These are phyloP conservation scores for Conoideocrella luteorostrata DNA, from an alignment of 2,329 filamentous ascomycete genomes.

Conservation along the genomic window DNA sequence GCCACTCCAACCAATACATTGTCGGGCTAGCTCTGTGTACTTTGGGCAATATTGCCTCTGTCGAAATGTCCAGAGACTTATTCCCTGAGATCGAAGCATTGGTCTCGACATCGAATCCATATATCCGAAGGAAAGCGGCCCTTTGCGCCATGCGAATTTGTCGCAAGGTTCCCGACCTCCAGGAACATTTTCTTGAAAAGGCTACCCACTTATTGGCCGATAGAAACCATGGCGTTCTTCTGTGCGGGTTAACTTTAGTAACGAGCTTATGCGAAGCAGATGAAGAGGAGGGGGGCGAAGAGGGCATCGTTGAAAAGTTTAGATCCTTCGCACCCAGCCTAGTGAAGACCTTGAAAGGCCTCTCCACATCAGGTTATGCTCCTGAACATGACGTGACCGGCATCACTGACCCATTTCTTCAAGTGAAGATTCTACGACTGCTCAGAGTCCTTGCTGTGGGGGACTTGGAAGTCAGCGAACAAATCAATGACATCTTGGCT, in stretches of 20 bases:
- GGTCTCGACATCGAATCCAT: conserved; percentile 91
- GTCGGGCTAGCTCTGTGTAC: conserved; percentile 95
- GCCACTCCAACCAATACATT: conserved; percentile 97
- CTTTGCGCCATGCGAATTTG: conserved; percentile 99
- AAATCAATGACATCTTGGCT: conserved; percentile 97
- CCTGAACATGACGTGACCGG: conserved; percentile 98
- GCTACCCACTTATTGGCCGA: conserved; percentile 82
- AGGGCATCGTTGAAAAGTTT: conserved; percentile 86
- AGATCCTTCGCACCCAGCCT: conserved; percentile 76
- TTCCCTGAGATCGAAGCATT: conserved; percentile 94
- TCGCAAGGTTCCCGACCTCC: conserved; percentile 91
- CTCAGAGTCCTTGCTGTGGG: conserved; percentile 81
- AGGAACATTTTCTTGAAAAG: conserved; percentile 96
- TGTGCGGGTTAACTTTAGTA: conserved; percentile 87
- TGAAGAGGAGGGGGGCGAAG: conserved; percentile 84
- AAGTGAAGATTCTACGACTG: conserved; percentile 89
- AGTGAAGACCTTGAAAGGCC: conserved; percentile 83
- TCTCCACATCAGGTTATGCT: conserved; percentile 92
- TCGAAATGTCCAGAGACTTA: conserved; percentile 97
- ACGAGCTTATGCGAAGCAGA: conserved; percentile 92
- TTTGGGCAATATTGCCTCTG: conserved; percentile 91
- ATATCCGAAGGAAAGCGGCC: conserved; percentile 92
- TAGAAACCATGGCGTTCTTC: conserved; percentile 88
- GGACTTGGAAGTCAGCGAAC: conserved; percentile 81
- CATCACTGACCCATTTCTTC: conserved; percentile 94